Base-by-base conservation (phyloP, 2,329 filamentous ascomycete species). In the Colletotrichum abscissum region DNA sequence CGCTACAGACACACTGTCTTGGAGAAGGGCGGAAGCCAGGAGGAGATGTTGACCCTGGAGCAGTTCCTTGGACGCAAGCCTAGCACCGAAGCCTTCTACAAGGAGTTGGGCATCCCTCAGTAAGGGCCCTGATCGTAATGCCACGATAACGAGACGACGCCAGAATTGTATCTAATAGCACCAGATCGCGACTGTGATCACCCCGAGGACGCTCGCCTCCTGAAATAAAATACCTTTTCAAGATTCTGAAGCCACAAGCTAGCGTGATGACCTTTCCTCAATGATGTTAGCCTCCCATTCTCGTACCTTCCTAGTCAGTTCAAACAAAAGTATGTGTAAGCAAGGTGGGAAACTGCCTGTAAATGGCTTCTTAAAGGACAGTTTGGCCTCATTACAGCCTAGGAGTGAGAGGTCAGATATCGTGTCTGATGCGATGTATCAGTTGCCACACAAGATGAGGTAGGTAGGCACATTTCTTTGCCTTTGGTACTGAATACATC, bases 11-110 rank as follows among this genome's bases (percentile, higher is more conserved):
- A 95, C 82, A 93, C 91, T 0, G 93, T 97, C 26, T 85, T 97
- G 5, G 92, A 95, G 84, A 91, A 90, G 76, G 94, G 94, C 49
- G 94, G 94, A 1, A 92, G 90, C 77, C 92, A 92, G 81, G 93
- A 95, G 77, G 94, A 96, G 86, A 95, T 96, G 93, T 86, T 91
- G 75, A 93, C 92, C 12, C 83, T 97, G 70, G 91, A 93, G 84
- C 91, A 95, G 77, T 97, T 96, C 84, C 81, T 97, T 71, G 93
- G 94, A 7, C 85, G 94, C 76, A 90, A 93, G 83, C 94, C 94
- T 0, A 94, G 89, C 80, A 92, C 90, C 0, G 93, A 96, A 79
- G 90, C 94, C 1, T 97, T 97, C 79, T 96, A 95, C 82, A 88
- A 90, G 82, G 94, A 96, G 80, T 84, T 97, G 63, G 94, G 94